Evolutionary conservation across 2,329 filamentous ascomycete species (phyloP).

Genomic region (Aspergillaceae sp.): DNA sequence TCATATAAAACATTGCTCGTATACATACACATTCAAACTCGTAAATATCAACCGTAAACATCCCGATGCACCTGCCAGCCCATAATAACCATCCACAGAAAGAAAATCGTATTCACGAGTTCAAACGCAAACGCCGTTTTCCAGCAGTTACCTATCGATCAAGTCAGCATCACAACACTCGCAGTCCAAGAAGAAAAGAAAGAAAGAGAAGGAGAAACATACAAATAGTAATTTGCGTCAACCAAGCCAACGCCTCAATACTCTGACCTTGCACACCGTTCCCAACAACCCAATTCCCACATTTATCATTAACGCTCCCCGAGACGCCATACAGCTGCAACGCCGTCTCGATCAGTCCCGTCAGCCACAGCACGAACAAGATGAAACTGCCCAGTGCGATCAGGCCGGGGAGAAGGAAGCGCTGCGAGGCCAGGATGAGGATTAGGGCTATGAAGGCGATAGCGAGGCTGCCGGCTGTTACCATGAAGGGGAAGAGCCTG

Average conservation of each 20-base stretch:
- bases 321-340: slow-evolving; percentile 52
- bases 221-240: slow-evolving; percentile 57
- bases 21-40: not conserved
- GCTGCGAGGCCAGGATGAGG: slow-evolving; percentile 48
- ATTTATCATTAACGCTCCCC: slow-evolving; percentile 51
- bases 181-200: not conserved
- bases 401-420: slow-evolving; percentile 49
- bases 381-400: slow-evolving; percentile 55
- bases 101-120: slow-evolving; percentile 54
- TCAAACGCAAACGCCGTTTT: slow-evolving; percentile 56
- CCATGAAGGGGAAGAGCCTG: slow-evolving; percentile 58
- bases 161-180: not conserved
- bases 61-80: slow-evolving; percentile 45
- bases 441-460: slow-evolving; percentile 52
- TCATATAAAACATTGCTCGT: too few species aligned
- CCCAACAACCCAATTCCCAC: slow-evolving; percentile 48
- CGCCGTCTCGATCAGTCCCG: slow-evolving; percentile 54
- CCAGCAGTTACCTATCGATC: slow-evolving; percentile 48
- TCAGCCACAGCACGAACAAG: slow-evolving; percentile 53
- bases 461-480: slow-evolving; percentile 49
- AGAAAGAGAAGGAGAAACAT: slow-evolving; percentile 19
- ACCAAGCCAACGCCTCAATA: slow-evolving; percentile 51
- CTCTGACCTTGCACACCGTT: slow-evolving; percentile 40
- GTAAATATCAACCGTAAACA: slow-evolving; percentile 13
- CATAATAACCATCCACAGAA: slow-evolving; percentile 59